Base-by-base conservation (phyloP, 176 grass and related monocot genomes). In the Puya raimondii region DNA sequence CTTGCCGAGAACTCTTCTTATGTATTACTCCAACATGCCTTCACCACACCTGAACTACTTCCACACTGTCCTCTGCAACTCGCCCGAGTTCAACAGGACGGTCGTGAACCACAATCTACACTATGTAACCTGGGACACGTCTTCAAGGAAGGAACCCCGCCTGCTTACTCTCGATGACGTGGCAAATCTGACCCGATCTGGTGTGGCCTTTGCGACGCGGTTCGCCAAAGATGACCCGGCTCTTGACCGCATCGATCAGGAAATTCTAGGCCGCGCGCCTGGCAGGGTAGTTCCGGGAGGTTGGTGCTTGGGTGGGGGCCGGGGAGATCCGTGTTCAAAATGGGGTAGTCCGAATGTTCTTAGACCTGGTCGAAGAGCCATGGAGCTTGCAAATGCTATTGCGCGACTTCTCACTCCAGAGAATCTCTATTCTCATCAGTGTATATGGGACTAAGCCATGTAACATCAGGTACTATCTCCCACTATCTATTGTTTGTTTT, bases 1-100 rank as follows among this genome's bases (percentile, higher is more conserved):
- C 83, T 80, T 97, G 25, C 89, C 94, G 27, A 84, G 94, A 85
- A 92, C 76, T 69, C 75, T 92, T 71, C 77, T 97, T 67, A 90
- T 97, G 89, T 97, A 97, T 71, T 86, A 90, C 70, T 76, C 82
- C 79, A 97, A 97, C 81, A 84, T 83, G 64, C 74, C 77, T 7
- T 65, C 91, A 68, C 78, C 94, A 26, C 86, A 90, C 47, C 81
- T 23, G 50, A 92, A 90, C 70, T 92, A 92, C 81, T 97, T 92
- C 82, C 94, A 97, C 47, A 97, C 94, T 33, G 79, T 97, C 65
- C 77, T 92, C 53, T 97, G 94, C 72, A 97, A 97, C 47, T 90
- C 89, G 23, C 89, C 74, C 4, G 80, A 74, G 66, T 97, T 92
- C 65, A 97, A 86, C 49, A 81, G 63, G 76, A 97, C 86, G 51